Conservation (phyloP, 2,329 filamentous ascomycete genomes). For the Sporothrix globosa region DNA sequence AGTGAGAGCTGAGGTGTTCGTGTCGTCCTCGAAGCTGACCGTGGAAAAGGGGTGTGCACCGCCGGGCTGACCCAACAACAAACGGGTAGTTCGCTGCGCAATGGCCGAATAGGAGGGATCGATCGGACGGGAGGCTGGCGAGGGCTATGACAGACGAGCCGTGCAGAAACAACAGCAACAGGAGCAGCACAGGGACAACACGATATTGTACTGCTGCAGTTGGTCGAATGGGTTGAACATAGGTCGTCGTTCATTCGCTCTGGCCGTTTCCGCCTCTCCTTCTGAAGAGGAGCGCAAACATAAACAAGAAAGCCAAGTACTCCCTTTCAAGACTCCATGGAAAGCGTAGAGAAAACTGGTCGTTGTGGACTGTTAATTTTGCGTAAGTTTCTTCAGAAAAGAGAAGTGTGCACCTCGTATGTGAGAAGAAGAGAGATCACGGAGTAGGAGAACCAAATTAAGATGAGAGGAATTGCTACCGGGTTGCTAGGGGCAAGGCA, state of each 20-base stretch:
- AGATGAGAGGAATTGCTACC: conserved; percentile 17
- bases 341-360: background rate
- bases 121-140: conserved; percentile 23
- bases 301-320: background rate
- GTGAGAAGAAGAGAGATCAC: background rate
- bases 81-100: background rate
- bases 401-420: background rate
- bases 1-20: background rate
- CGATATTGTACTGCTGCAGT: background rate
- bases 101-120: background rate
- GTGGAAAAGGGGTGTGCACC: conserved; percentile 19
- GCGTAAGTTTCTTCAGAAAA: background rate
- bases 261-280: background rate
- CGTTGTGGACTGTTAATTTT: background rate
- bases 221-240: background rate
- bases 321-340: conserved; percentile 10
- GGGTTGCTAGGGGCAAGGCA: conserved; percentile 30
- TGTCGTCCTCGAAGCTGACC: background rate
- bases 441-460: conserved; percentile 12
- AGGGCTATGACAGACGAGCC: background rate
- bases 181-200: background rate
- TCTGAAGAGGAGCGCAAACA: background rate
- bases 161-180: conserved; percentile 1
- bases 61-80: conserved; percentile 13
- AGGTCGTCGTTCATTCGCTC: background rate